phyloP scores from a whole-genome alignment of 2,329 filamentous ascomycete species.

The Cercospora sp. region DNA sequence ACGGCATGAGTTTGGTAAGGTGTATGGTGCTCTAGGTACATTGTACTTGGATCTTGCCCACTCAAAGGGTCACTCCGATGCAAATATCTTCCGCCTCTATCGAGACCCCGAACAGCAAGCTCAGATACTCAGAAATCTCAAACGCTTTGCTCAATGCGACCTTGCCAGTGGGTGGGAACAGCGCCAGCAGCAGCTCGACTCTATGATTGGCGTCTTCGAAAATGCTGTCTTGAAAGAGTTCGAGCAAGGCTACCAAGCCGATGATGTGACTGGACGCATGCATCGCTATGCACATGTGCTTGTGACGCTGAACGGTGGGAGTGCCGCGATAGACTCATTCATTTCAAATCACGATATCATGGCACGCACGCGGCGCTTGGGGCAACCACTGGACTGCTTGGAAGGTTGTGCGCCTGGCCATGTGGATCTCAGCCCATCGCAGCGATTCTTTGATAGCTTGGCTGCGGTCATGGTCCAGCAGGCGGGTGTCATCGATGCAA shows the following conservation, averaged over 20 bases:
- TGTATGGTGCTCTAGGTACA: constrained; percentile 84
- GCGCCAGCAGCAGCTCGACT: constrained; percentile 70
- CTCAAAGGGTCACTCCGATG: constrained; percentile 73
- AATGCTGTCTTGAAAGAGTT: constrained; percentile 89
- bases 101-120: constrained; percentile 88
- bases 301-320: constrained; percentile 76
- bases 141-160: constrained; percentile 77
- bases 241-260: constrained; percentile 83
- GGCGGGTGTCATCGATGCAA: constrained; percentile 72
- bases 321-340: constrained; percentile 77
- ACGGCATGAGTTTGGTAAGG: constrained; percentile 83
- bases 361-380: constrained; percentile 67
- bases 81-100: constrained; percentile 82
- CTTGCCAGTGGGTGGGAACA: constrained; percentile 71
- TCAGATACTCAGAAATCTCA: constrained; percentile 79
- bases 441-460: constrained; percentile 75
- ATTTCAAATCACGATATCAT: constrained; percentile 83
- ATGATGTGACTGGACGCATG: constrained; percentile 88
- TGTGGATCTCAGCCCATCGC: constrained; percentile 76
- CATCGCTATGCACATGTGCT: constrained; percentile 84
- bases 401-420: constrained; percentile 65
- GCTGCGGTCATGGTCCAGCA: constrained; percentile 80
- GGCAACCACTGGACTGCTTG: constrained; percentile 79
- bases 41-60: constrained; percentile 82
- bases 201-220: constrained; percentile 82